phyloP scores from a whole-genome alignment of 257 asterid genomes.

The Asclepias syriaca region DNA sequence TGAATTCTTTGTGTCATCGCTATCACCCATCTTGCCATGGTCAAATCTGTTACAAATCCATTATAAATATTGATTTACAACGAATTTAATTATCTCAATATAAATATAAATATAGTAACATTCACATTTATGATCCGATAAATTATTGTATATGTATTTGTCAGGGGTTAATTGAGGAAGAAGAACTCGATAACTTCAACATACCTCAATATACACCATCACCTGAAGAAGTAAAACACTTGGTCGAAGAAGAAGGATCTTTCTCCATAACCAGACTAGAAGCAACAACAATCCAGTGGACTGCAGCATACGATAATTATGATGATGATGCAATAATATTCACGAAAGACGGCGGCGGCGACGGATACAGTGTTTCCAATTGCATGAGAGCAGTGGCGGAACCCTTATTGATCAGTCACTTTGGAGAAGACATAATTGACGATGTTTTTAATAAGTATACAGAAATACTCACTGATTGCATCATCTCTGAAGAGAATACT shows the following conservation, averaged over 20 bases:
- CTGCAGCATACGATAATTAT: slow-evolving; percentile 9
- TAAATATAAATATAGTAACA: no score
- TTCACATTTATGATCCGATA: no score
- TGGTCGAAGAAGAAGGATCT: slow-evolving; percentile 49
- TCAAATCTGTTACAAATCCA: no score
- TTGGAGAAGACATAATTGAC: slow-evolving; percentile 41
- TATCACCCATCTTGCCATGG: no score
- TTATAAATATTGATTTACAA: no score
- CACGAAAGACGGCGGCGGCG: slow-evolving; percentile 9
- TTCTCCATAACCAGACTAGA: slow-evolving; percentile 38
- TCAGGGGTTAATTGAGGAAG: slow-evolving; percentile 46
- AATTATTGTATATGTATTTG: slow-evolving; percentile 5
- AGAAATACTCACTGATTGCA: slow-evolving; percentile 17
- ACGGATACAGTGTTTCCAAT: slow-evolving; percentile 38
- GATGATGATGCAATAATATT: slow-evolving; percentile 5
- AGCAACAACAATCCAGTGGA: slow-evolving; percentile 43
- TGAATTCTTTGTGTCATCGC: no score
- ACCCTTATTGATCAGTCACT: slow-evolving; percentile 52
- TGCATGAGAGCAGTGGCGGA: slow-evolving; percentile 72
- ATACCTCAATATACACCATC: slow-evolving; percentile 60
- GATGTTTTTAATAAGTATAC: slow-evolving; percentile 30
- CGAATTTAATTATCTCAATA: no score
- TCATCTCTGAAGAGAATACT: slow-evolving; percentile 35
- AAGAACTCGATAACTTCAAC: slow-evolving; percentile 44
- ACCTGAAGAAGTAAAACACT: slow-evolving; percentile 28